Evolutionary conservation across 352 stramenopile genomes (phyloP), one percentile per base, ranked within the genome.

Genomic region (Globisporangium iwayamae): DNA sequence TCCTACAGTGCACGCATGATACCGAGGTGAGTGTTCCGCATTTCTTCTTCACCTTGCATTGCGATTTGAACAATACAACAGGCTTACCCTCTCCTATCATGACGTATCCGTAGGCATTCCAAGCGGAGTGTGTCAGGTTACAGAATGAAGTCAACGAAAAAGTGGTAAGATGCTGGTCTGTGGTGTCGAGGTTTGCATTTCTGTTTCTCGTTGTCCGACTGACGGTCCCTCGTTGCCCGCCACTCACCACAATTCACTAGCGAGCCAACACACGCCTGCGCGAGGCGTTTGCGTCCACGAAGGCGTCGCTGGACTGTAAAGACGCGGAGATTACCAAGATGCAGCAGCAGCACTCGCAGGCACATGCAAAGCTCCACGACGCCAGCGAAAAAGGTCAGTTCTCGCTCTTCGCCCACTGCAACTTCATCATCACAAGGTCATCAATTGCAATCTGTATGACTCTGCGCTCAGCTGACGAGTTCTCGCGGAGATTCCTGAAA

Each of bases 91-190:
- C 25, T 30, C 46, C 18, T 30, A 5, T 28, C 5, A 66, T 20
- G 18, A 43, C 45, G 14, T 18, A 2, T 51, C 36, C 25, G 25
- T 28, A 88, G 75, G 59, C 69, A 56, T 51, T 85, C 5, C 56
- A 81, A 66, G 68, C 72, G 3, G 70, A 84, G 39, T 60, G 71
- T 7, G 47, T 66, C 25, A 63, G 55, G 5, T 72, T 87, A 2
- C 68, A 83, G 36, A 79, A 65, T 36, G 74, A 83, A 62, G 56
- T 87, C 10, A 73, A 87, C 36, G 80, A 89, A 67, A 85, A 74
- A 64, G 63, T 56, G 62, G 80, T 28, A 28, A 28, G 25, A 28
- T 28, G 25, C 25, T 28, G 25, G 25, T 28, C 25, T 28, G 25
- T 28, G 25, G 25, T 28, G 25, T 28, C 25, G 25, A 28, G 25